Evolutionary conservation across 805 yeast species (phyloP), one percentile per base, ranked within the genome.

Genomic region (Kodamaea sagamina): DNA sequence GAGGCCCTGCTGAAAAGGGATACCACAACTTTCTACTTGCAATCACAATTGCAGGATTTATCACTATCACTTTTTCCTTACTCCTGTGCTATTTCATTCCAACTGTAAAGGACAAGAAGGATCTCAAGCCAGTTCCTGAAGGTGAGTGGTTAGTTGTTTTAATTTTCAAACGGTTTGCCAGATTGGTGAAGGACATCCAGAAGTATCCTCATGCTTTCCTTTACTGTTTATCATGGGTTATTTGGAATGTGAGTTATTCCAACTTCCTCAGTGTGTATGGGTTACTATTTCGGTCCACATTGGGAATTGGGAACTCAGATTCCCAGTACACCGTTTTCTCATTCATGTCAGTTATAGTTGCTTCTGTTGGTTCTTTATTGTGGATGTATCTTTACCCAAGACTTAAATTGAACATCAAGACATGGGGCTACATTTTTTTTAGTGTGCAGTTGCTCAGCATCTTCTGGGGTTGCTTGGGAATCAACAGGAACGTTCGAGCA

Each of bases 171-270:
- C 49, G 72, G 37, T 52, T 63, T 32, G 39, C 54, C 37, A 5
- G 10, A 1, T 46, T 68, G 43, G 11, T 61, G 10, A 53, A 48
- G 26, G 45, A 57, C 19, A 62, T 68, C 16, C 48, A 49, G 16
- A 44, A 53, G 34, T 61, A 65, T 44, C 65, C 65, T 3, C 47
- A 68, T 39, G 74, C 72, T 0, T 65, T 65, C 41, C 22, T 60
- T 8, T 54, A 62, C 19, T 65, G 71, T 52, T 29, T 67, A n/a
- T 58, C 67, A 0, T 69, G 74, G 74, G 72, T 69, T 2, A 54
- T 68, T 18, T 69, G 75, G 74, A 68, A 70, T 41, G 61, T 68
- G 11, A 56, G 58, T 4, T 67, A 55, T 37, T 47, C 62, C 8
- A 68, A 67, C 38, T 70, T 66, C 45, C 41, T 68, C 47, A 54